These are phyloP conservation scores for Alloascoidea africana DNA, from an alignment of 805 yeast genomes.

Conservation along the genomic window DNA sequence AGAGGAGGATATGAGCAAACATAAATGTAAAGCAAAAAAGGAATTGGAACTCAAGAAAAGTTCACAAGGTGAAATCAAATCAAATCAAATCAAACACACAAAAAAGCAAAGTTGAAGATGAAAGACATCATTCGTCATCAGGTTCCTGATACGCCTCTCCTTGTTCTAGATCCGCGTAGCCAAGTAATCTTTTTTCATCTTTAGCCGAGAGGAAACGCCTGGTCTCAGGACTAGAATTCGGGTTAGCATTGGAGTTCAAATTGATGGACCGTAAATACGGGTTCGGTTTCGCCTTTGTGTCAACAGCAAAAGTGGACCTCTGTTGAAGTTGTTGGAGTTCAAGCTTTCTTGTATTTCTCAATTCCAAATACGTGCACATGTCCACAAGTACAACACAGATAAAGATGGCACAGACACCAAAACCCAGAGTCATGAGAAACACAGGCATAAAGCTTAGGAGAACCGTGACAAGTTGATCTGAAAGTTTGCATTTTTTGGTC, in stretches of 20 bases:
- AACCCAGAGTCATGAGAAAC: background rate
- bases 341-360: background rate
- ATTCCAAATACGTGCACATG: background rate
- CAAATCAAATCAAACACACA: too few species aligned
- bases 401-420: background rate
- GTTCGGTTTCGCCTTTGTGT: background rate
- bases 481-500: background rate
- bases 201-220: background rate
- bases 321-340: too few species aligned
- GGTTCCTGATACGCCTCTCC: too few species aligned
- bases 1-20: too few species aligned
- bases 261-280: background rate
- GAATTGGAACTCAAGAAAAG: too few species aligned
- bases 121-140: too few species aligned
- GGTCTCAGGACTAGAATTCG: slow-evolving; percentile 1
- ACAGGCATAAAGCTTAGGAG: background rate
- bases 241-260: background rate
- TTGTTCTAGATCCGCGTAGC: too few species aligned
- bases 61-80: too few species aligned
- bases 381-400: background rate
- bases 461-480: background rate
- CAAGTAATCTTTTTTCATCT: background rate
- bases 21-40: too few species aligned
- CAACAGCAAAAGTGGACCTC: too few species aligned
- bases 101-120: too few species aligned